Evolutionary conservation across 345 rosid genomes (phyloP).

Genomic region (Citrus australasica): DNA sequence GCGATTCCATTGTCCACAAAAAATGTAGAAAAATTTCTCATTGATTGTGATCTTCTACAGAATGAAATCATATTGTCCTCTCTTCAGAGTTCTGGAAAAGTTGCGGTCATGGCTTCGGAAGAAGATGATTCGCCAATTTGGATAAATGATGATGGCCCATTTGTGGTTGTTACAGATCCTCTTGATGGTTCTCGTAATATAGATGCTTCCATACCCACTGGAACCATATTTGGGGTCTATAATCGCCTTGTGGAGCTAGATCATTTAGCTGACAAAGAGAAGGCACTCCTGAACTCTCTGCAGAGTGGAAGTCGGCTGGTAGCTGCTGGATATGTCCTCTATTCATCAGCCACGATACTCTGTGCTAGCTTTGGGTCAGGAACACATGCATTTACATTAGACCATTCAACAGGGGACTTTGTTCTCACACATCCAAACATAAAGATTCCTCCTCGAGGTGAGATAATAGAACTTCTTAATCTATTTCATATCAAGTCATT

Average conservation of each 20-base stretch:
- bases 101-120: constrained; percentile 91
- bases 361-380: constrained; percentile 89
- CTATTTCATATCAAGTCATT: neutral
- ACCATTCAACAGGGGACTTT: constrained; percentile 81
- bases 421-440: constrained; percentile 76
- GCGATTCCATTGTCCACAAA: neutral
- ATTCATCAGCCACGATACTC: constrained; percentile 87
- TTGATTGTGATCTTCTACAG: constrained; percentile 33
- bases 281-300: constrained; percentile 67
- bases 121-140: constrained; percentile 77
- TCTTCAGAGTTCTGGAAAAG: constrained; percentile 79
- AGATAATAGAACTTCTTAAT: neutral
- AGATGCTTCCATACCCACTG: constrained; percentile 89
- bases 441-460: constrained; percentile 85
- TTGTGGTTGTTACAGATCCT: constrained; percentile 88
- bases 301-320: constrained; percentile 77
- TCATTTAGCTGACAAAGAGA: constrained; percentile 64
- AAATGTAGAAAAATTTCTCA: neutral
- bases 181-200: constrained; percentile 92
- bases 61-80: constrained; percentile 76
- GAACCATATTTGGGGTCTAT: constrained; percentile 84
- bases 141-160: constrained; percentile 67
- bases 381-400: constrained; percentile 86
- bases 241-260: constrained; percentile 71
- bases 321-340: constrained; percentile 84